Percentiles rank a stretch among this genome's conserved stretches.
phyloP scores from a whole-genome alignment of 495 filamentous ascomycete genomes.

The Penicillium robsamsonii region DNA sequence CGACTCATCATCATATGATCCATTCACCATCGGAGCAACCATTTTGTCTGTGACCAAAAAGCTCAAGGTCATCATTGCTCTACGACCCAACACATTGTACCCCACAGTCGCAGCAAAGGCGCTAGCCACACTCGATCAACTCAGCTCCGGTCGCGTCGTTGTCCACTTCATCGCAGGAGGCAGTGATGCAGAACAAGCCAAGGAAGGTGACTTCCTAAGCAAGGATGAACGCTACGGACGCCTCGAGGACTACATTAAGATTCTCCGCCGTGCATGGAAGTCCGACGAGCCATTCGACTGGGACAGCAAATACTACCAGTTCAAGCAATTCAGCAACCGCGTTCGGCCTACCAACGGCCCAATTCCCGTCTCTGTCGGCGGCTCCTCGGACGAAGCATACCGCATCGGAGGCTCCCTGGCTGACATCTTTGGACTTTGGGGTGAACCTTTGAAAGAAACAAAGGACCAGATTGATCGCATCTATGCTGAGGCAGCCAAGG shows the following conservation, averaged over 20 bases:
- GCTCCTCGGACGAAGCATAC: conserved; percentile 53
- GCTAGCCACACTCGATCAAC: conserved; percentile 54
- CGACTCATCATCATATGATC: conserved; percentile 49
- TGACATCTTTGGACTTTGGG: conserved; percentile 58
- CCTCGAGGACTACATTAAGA: conserved; percentile 53
- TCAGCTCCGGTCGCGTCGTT: conserved; percentile 49
- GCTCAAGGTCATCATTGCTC: conserved; percentile 54
- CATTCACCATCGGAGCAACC: conserved; percentile 51
- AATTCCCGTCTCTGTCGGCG: conserved; percentile 53
- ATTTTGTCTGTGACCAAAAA: conserved; percentile 52
- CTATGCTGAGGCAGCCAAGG: conserved; percentile 47
- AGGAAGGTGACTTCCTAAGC: conserved; percentile 52
- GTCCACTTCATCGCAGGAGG: conserved; percentile 58
- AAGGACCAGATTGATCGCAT: conserved; percentile 55
- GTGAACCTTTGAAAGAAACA: conserved; percentile 55
- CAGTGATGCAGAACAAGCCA: conserved; percentile 51
- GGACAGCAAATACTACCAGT: conserved; percentile 50
- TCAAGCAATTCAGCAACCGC: conserved; percentile 51
- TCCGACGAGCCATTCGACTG: conserved; percentile 53
- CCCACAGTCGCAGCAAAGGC: conserved; percentile 56
- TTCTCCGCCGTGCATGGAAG: conserved; percentile 51
- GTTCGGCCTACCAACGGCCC: conserved; percentile 48
- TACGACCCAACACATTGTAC: conserved; percentile 55
- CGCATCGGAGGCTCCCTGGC: conserved; percentile 50
- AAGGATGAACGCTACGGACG: conserved; percentile 53